These are phyloP conservation scores for Apiospora saccharicola DNA, from an alignment of 2,329 filamentous ascomycete genomes.

Conservation along the genomic window DNA sequence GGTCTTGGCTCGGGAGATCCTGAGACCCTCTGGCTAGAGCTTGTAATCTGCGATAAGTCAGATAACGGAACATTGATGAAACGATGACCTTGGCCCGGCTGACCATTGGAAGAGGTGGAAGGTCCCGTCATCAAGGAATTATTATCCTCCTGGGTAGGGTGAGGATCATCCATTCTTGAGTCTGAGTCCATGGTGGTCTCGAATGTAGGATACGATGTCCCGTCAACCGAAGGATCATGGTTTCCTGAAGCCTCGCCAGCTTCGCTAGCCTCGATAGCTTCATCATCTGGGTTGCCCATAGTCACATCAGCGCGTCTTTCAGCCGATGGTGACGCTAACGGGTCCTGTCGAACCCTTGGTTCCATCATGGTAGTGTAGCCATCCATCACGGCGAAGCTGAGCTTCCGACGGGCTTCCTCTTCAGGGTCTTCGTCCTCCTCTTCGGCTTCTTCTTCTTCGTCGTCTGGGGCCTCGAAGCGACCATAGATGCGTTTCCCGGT, in stretches of 20 bases:
- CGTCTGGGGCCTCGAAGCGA: slow-evolving; percentile 78
- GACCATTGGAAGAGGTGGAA: slow-evolving; percentile 32
- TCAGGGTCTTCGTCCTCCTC: slow-evolving; percentile 60
- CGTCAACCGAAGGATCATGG: background rate
- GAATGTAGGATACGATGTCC: background rate
- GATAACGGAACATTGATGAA: slow-evolving; percentile 33
- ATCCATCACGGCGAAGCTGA: slow-evolving; percentile 61
- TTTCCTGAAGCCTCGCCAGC: background rate
- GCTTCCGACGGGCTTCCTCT: slow-evolving; percentile 60
- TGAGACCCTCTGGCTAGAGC: slow-evolving; percentile 30
- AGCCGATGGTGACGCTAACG: slow-evolving; percentile 28
- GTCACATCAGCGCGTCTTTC: background rate
- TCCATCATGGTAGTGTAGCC: slow-evolving; percentile 59
- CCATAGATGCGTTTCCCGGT: slow-evolving; percentile 78
- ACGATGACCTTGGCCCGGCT: slow-evolving; percentile 33
- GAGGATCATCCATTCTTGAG: background rate
- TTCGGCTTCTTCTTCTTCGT: slow-evolving; percentile 63
- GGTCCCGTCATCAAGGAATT: slow-evolving; percentile 23
- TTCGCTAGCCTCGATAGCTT: background rate
- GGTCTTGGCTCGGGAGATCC: slow-evolving; percentile 37
- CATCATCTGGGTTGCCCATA: background rate
- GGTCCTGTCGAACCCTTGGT: slow-evolving; percentile 66
- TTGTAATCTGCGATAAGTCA: slow-evolving; percentile 39
- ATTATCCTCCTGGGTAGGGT: slow-evolving; percentile 2
- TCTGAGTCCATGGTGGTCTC: slow-evolving; percentile 2